Percentiles rank a stretch among this genome's conserved stretches.
These are phyloP conservation scores for Porodaedalea pini DNA, from an alignment of 1,284 basidiomycete species.

Conservation along the genomic window DNA sequence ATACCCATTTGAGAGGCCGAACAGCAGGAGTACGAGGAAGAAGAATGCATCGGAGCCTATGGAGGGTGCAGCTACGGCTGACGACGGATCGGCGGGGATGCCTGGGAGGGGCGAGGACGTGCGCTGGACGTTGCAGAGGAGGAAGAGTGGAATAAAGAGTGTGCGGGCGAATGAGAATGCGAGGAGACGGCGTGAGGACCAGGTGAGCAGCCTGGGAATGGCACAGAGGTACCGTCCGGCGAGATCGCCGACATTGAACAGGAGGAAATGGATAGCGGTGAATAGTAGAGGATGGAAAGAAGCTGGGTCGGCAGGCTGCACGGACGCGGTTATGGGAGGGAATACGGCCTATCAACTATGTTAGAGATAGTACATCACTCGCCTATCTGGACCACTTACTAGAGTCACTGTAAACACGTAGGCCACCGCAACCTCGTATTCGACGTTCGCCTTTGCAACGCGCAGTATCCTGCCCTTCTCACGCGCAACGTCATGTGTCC, in stretches of 20 bases:
- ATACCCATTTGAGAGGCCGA: conserved; percentile 80
- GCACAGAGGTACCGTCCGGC: conserved; percentile 72
- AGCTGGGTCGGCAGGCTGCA: conserved; percentile 57
- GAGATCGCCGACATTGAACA: conserved; percentile 78
- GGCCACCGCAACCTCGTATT: conserved; percentile 69
- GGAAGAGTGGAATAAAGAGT: conserved; percentile 78
- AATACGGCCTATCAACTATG: conserved; percentile 62
- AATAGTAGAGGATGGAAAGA: conserved; percentile 61
- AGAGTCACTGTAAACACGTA: conserved; percentile 79
- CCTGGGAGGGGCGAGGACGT: conserved; percentile 23
- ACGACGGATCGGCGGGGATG: not conserved
- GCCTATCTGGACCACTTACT: conserved; percentile 42
- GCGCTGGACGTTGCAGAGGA: conserved; percentile 76
- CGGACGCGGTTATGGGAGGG: conserved; percentile 79
- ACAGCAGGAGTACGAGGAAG: conserved; percentile 67
- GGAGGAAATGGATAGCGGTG: conserved; percentile 66
- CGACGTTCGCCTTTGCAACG: conserved; percentile 60
- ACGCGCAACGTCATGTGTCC: conserved; percentile 31
- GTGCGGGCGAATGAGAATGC: conserved; percentile 65
- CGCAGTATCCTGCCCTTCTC: conserved; percentile 45
- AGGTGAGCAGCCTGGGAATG: conserved; percentile 60
- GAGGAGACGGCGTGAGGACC: conserved; percentile 61
- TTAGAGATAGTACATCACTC: conserved; percentile 9
- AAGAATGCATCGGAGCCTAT: conserved; percentile 74
- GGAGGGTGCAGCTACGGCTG: conserved; percentile 34